phyloP scores from a whole-genome alignment of 495 filamentous ascomycete species.

The Apodospora peruviana region DNA sequence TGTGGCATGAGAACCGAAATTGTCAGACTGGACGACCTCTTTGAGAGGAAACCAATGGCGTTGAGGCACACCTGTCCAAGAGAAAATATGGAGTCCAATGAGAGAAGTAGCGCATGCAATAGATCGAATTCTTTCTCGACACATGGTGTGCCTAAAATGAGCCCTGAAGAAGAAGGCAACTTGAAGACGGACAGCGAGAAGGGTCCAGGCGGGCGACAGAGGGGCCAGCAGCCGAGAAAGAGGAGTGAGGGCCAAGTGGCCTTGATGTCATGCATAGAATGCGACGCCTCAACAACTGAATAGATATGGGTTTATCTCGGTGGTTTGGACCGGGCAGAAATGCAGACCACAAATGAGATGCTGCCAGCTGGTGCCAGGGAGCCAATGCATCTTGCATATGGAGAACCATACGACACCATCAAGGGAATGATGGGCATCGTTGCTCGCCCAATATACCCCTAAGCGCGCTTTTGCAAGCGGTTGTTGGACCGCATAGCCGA shows the following conservation, averaged over 20 bases:
- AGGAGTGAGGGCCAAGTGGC: neutral
- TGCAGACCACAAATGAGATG: constrained; percentile 9
- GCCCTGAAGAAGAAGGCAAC: neutral
- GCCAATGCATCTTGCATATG: constrained; percentile 1
- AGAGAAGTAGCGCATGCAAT: constrained; percentile 14
- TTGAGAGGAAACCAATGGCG: too few species aligned
- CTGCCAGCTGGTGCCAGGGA: constrained; percentile 10
- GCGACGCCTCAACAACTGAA: constrained; percentile 3
- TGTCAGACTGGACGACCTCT: too few species aligned
- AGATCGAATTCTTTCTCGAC: constrained; percentile 5
- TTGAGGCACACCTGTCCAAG: too few species aligned
- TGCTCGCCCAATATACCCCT: constrained; percentile 4
- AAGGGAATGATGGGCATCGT: neutral
- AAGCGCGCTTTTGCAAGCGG: constrained; percentile 5
- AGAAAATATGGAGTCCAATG: too few species aligned
- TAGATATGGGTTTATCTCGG: neutral
- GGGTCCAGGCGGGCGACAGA: neutral
- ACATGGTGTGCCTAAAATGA: constrained; percentile 2
- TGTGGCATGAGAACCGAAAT: too few species aligned
- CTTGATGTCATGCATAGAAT: constrained; percentile 11
- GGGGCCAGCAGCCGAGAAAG: neutral
- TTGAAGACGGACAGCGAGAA: neutral
- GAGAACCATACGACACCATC: neutral
- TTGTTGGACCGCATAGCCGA: constrained; percentile 7
- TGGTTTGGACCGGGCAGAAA: neutral